Conservation (phyloP, 192 early-diverging fungal species). For the Podila clonocystis region DNA sequence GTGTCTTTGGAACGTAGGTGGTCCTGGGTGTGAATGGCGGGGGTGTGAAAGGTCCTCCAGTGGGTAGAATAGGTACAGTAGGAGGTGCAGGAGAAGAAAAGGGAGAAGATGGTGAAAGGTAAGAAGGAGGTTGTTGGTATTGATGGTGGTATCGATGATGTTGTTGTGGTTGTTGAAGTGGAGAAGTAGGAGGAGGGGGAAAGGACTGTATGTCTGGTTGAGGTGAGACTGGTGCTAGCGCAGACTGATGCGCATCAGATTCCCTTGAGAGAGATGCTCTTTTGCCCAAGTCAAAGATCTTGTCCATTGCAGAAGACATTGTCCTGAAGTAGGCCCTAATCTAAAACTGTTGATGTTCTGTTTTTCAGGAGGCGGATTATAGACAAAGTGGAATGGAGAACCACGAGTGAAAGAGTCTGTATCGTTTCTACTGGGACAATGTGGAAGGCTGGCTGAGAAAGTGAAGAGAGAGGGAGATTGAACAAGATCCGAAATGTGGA, state of each 20-base stretch:
- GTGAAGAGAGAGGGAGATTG: not conserved
- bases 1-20: not conserved
- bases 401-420: not conserved
- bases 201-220: not conserved
- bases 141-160: conserved; percentile 1
- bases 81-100: not conserved
- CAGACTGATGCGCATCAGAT: not conserved
- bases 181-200: not conserved
- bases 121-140: not conserved
- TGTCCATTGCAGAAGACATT: conserved; percentile 11
- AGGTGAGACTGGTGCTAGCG: too few relatives aligned
- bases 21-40: conserved; percentile 1
- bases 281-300: conserved; percentile 20
- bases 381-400: conserved; percentile 2
- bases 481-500: not conserved
- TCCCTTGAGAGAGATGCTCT: conserved; percentile 4
- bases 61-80: not conserved
- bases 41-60: not conserved
- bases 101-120: not conserved
- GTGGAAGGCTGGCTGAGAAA: not conserved
- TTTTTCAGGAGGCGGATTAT: not conserved
- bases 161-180: not conserved
- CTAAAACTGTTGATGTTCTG: not conserved
- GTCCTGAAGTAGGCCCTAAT: too few relatives aligned
- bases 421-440: not conserved